Conservation (phyloP, 129 eudicot species). For the Helichrysum umbraculigerum region DNA sequence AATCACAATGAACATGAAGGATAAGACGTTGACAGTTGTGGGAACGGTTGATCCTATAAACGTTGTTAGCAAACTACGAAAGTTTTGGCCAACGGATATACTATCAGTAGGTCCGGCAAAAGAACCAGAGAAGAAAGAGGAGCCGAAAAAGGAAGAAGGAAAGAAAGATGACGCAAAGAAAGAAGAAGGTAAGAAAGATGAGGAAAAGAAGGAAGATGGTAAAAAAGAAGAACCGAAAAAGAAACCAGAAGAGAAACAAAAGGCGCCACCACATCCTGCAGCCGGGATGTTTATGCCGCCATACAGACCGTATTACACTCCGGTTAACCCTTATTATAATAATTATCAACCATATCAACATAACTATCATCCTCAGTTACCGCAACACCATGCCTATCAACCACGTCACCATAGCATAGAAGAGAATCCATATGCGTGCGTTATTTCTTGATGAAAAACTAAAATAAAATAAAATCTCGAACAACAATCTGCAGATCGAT, state of each 20-base stretch:
- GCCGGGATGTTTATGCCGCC: conserved; percentile 33
- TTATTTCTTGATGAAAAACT: conserved; percentile 21
- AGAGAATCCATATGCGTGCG: conserved; percentile 47
- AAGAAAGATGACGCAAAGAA: conserved; percentile 24
- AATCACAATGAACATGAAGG: conserved; percentile 44
- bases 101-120: conserved; percentile 46
- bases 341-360: conserved; percentile 25
- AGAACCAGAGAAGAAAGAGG: conserved; percentile 41
- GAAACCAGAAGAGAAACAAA: conserved; percentile 30
- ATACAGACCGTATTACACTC: conserved; percentile 35
- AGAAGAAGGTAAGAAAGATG: conserved; percentile 31
- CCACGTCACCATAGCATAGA: conserved; percentile 36
- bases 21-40: conserved; percentile 34
- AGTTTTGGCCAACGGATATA: conserved; percentile 37
- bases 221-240: conserved; percentile 30
- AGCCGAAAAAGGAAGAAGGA: conserved; percentile 26
- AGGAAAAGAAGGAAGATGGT: conserved; percentile 10
- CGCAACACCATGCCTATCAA: conserved; percentile 16
- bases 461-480: not conserved
- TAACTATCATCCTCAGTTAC: conserved; percentile 13
- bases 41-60: conserved; percentile 49
- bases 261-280: not conserved
- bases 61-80: conserved; percentile 40
- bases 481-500: not conserved
- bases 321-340: conserved; percentile 12